phyloP scores from a whole-genome alignment of 192 early-diverging fungal species.

The Umbelopsis isabellina region DNA sequence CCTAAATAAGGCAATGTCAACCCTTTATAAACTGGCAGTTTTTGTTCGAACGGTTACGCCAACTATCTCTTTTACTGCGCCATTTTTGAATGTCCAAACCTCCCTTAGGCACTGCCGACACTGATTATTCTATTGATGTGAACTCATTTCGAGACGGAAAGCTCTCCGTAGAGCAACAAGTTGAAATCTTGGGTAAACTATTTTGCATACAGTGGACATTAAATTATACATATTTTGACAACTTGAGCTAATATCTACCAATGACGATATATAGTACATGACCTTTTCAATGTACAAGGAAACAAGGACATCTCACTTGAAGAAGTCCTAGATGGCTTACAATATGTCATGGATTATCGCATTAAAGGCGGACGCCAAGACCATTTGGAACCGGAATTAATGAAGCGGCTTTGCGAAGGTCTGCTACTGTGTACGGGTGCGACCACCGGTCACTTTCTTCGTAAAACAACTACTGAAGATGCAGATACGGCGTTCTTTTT shows the following conservation, averaged over 20 bases:
- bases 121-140: conserved; percentile 36
- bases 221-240: background rate
- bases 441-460: conserved; percentile 61
- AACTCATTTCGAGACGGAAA: conserved; percentile 57
- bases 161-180: conserved; percentile 67
- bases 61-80: conserved; percentile 5
- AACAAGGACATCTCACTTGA: conserved; percentile 68
- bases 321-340: conserved; percentile 85
- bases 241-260: background rate
- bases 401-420: conserved; percentile 85
- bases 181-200: conserved; percentile 51
- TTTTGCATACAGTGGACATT: background rate
- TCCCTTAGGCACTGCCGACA: conserved; percentile 16
- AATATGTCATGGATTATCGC: conserved; percentile 93
- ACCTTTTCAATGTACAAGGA: conserved; percentile 78
- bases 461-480: conserved; percentile 67
- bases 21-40: background rate
- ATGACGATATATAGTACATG: conserved; percentile 55
- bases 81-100: conserved; percentile 36
- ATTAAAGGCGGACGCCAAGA: conserved; percentile 86
- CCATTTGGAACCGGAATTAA: conserved; percentile 78
- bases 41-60: background rate
- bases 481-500: conserved; percentile 88
- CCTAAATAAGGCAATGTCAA: background rate
- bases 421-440: conserved; percentile 80